Evolutionary conservation across 352 stramenopile genomes (phyloP).

Genomic region (Phytophthora idaei): DNA sequence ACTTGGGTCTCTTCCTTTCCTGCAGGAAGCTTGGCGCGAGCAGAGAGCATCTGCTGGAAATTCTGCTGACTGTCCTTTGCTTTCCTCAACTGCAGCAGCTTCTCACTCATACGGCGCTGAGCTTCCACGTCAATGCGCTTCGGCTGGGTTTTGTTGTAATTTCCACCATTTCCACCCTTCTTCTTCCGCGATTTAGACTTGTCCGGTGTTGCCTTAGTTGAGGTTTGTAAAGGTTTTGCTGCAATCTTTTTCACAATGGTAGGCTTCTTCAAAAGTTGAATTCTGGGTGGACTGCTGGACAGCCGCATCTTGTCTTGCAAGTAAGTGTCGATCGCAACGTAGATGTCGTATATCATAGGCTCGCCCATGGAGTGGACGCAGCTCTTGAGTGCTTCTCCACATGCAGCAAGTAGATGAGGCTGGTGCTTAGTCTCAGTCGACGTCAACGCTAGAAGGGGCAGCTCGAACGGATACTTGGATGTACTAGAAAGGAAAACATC

Average conservation of each 20-base stretch:
- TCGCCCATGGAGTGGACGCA: conserved; percentile 62
- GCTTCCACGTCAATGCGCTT: conserved; percentile 46
- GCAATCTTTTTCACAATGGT: conserved; percentile 10
- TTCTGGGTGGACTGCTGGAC: conserved; percentile 30
- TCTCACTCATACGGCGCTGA: conserved; percentile 46
- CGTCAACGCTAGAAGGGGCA: conserved; percentile 60
- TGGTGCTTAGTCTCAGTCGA: conserved; percentile 44
- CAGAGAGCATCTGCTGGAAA: conserved; percentile 67
- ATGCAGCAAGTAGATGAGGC: conserved; percentile 52
- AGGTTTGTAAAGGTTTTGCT: conserved; percentile 7
- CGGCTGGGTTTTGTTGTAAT: conserved; percentile 26
- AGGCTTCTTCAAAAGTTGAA: conserved; percentile 41
- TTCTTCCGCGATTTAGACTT: conserved; percentile 26
- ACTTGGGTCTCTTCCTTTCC: conserved; percentile 62
- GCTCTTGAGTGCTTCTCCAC: conserved; percentile 56
- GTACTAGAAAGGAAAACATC: conserved; percentile 56
- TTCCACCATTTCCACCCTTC: conserved; percentile 17
- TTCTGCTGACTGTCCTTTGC: conserved; percentile 45
- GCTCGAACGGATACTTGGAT: conserved; percentile 79
- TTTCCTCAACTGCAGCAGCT: conserved; percentile 47
- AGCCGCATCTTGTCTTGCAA: conserved; percentile 42
- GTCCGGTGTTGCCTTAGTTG: conserved; percentile 5
- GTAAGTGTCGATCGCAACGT: conserved; percentile 65
- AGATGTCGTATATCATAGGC: conserved; percentile 85
- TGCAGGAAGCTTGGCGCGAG: conserved; percentile 65